These are phyloP conservation scores for Inga leiocalycina DNA, from an alignment of 306 rosid species.

Conservation along the genomic window DNA sequence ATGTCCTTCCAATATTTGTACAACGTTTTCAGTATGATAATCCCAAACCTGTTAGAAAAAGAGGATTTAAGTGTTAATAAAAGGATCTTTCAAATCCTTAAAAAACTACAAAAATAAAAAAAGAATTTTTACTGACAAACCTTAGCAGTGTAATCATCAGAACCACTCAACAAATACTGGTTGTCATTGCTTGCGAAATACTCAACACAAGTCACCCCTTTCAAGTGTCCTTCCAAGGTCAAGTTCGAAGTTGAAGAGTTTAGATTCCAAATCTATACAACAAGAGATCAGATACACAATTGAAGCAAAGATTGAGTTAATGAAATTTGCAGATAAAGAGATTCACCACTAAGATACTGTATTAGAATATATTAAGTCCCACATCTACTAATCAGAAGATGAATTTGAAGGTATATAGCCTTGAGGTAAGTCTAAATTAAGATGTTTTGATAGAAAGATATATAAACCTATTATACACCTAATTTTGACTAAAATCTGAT, in stretches of 20 bases:
- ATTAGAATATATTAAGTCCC: neutral
- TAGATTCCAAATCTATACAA: slow-evolving; percentile 55
- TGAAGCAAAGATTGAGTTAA: neutral
- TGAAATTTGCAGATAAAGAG: neutral
- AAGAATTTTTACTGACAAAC: slow-evolving; percentile 33
- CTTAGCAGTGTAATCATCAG: slow-evolving; percentile 67
- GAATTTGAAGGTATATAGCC: too few species aligned
- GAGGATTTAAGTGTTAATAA: neutral
- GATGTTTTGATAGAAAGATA: neutral
- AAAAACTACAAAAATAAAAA: neutral
- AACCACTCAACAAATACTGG: slow-evolving; percentile 59
- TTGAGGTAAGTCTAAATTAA: too few species aligned
- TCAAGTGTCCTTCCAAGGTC: slow-evolving; percentile 62
- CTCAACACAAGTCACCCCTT: slow-evolving; percentile 61
- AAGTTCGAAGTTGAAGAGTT: slow-evolving; percentile 49
- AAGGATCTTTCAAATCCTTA: neutral
- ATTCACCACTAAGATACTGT: neutral
- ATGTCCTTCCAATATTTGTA: slow-evolving; percentile 63
- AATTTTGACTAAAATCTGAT: too few species aligned
- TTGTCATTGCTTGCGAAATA: slow-evolving; percentile 46
- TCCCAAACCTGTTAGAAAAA: slow-evolving; percentile 54
- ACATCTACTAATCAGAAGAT: neutral
- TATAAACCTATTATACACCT: too few species aligned
- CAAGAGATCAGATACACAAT: neutral
- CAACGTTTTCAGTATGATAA: slow-evolving; percentile 38